Percentiles rank a stretch among this genome's conserved stretches.
Evolutionary conservation across 257 asterid species (phyloP).

Genomic region (Lithospermum erythrorhizon): DNA sequence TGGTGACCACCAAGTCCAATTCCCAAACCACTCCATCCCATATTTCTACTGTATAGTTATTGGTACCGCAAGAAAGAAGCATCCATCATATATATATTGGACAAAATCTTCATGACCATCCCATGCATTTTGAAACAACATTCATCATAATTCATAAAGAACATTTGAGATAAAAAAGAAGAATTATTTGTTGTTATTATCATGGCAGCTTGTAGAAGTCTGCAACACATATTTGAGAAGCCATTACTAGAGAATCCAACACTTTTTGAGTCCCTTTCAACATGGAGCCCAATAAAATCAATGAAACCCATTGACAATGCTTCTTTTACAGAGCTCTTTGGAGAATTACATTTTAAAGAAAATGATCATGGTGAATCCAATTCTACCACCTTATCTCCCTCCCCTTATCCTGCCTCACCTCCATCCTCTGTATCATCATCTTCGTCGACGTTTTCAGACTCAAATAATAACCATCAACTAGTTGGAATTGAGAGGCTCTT

Average conservation of each 20-base stretch:
- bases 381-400: background rate
- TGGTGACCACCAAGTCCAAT: no score
- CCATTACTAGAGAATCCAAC: conserved; percentile 52
- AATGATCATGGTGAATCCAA: conserved; percentile 1
- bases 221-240: conserved; percentile 64
- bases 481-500: background rate
- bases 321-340: conserved; percentile 40
- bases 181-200: background rate
- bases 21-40: background rate
- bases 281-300: conserved; percentile 47
- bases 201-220: conserved; percentile 79
- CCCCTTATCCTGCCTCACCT: conserved; percentile 7
- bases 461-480: background rate
- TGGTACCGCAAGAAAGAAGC: conserved; percentile 9
- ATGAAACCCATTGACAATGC: conserved; percentile 25
- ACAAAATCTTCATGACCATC: conserved; percentile 20
- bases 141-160: conserved; percentile 3
- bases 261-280: conserved; percentile 50
- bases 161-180: background rate
- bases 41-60: background rate
- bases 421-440: conserved; percentile 9
- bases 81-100: conserved; percentile 29
- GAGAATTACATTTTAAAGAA: conserved; percentile 36
- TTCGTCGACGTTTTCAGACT: conserved; percentile 9
- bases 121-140: conserved; percentile 29